These are phyloP conservation scores for Suillus hirtellus DNA, from an alignment of 768 basidiomycete species.

Conservation along the genomic window DNA sequence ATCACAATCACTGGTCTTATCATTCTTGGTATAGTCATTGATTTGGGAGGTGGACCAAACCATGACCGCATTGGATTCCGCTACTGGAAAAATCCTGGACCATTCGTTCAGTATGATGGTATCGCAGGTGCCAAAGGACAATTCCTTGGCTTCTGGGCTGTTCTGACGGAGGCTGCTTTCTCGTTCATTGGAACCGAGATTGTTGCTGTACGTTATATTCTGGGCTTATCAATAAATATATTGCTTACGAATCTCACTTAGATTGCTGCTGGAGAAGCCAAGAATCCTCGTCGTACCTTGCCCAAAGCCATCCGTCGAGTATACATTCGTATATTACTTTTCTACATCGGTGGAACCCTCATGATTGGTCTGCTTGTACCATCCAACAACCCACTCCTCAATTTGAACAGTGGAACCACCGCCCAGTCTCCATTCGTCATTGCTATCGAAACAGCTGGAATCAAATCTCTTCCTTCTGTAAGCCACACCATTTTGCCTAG, in stretches of 20 bases:
- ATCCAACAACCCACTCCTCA: constrained; percentile 58
- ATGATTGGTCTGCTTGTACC: constrained; percentile 86
- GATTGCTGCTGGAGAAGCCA: constrained; percentile 90
- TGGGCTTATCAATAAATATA: neutral
- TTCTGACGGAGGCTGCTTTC: constrained; percentile 87
- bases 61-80: constrained; percentile 62
- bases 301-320: constrained; percentile 60
- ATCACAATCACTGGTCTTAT: constrained; percentile 75
- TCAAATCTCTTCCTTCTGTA: constrained; percentile 79
- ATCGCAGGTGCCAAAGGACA: constrained; percentile 71
- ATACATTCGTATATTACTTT: constrained; percentile 80
- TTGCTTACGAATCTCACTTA: constrained; percentile 24
- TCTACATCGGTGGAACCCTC: constrained; percentile 66
- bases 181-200: constrained; percentile 95
- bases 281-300: constrained; percentile 76
- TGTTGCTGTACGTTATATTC: constrained; percentile 62
- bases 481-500: constrained; percentile 13
- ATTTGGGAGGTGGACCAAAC: constrained; percentile 85
- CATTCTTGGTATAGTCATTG: constrained; percentile 71
- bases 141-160: constrained; percentile 73
- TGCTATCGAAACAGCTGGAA: constrained; percentile 84
- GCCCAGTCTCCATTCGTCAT: constrained; percentile 90
- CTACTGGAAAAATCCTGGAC: constrained; percentile 88
- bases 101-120: constrained; percentile 71
- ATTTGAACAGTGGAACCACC: constrained; percentile 55